Evolutionary conservation across 2,329 filamentous ascomycete species (phyloP), one percentile per base, ranked within the genome.

Genomic region (Akanthomyces uredinophilus): DNA sequence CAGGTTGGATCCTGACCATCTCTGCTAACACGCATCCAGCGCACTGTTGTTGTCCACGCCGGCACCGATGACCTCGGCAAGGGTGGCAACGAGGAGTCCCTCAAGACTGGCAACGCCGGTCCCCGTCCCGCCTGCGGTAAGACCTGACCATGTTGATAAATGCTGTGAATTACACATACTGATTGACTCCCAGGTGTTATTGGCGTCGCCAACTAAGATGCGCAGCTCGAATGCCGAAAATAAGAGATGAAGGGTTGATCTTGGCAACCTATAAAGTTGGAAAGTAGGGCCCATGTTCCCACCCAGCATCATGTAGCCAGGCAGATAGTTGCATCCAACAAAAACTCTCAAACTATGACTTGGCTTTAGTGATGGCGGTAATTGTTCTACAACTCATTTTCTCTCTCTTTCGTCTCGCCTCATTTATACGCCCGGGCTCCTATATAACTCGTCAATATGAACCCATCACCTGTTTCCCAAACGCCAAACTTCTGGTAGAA

Each of bases 41-140:
- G 95, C 75, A 98, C 95, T 69, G 85, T 99, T 66, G 95, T 99
- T 72, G 87, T 96, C 73, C 95, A 99, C 83, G 88, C 83, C 70
- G 95, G 95, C 76, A 98, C 94, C 69, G 95, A 99, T 75, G 95
- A 99, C 75, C 91, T 99, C 68, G 95, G 95, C 79, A 91, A 90
- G 84, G 92, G 92, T 73, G 91, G 81, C 70, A 88, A 91, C 81
- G 91, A 94, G 81, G 92, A 98, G 83, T 96, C 92, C 73, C 92
- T 96, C 84, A 97, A 96, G 89, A 99, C 95, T 68, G 95, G 95
- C 70, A 99, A 98, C 77, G 95, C 95, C 75, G 95, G 95, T 72
- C 78, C 82, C 70, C 91, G 95, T 75, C 95, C 95, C 75, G 95
- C 95, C 76, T 99, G 95, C 81, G 95, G 95, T 91, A 85, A 75